Conservation (phyloP, 495 filamentous ascomycete species). For the Lophiostoma macrostomum region DNA sequence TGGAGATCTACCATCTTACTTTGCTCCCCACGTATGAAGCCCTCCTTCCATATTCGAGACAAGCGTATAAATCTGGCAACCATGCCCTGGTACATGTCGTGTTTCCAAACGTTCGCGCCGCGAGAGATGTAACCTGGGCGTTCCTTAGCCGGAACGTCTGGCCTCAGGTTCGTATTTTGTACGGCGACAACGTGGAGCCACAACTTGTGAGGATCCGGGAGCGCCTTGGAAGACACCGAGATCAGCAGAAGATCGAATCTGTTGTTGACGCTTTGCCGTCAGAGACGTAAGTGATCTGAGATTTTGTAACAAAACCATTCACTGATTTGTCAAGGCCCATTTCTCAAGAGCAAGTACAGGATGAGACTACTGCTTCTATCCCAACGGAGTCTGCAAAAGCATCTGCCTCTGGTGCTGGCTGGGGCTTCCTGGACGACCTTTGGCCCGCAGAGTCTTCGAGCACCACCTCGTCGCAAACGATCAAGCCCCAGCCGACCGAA, state of each 20-base stretch:
- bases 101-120: constrained; percentile 67
- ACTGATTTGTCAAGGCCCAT: background rate
- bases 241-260: constrained; percentile 59
- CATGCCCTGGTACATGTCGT: constrained; percentile 66
- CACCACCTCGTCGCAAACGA: constrained; percentile 8
- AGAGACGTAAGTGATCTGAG: constrained; percentile 32
- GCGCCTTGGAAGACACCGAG: constrained; percentile 77
- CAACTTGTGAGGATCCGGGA: constrained; percentile 90
- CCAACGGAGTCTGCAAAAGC: constrained; percentile 12
- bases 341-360: too few relatives aligned
- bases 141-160: constrained; percentile 72
- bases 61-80: constrained; percentile 63
- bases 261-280: constrained; percentile 56
- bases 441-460: constrained; percentile 19
- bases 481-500: constrained; percentile 18
- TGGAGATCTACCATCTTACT: constrained; percentile 65
- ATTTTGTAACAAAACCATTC: background rate
- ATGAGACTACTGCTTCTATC: background rate
- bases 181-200: constrained; percentile 89
- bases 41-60: constrained; percentile 68
- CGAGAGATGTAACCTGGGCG: constrained; percentile 61
- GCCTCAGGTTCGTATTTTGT: constrained; percentile 75
- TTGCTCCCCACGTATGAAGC: constrained; percentile 72
- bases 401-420: constrained; percentile 14
- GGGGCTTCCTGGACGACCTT: constrained; percentile 17